Evolutionary conservation across 2,329 filamentous ascomycete species (phyloP).

Genomic region (Ophiostoma himal-ulmi): DNA sequence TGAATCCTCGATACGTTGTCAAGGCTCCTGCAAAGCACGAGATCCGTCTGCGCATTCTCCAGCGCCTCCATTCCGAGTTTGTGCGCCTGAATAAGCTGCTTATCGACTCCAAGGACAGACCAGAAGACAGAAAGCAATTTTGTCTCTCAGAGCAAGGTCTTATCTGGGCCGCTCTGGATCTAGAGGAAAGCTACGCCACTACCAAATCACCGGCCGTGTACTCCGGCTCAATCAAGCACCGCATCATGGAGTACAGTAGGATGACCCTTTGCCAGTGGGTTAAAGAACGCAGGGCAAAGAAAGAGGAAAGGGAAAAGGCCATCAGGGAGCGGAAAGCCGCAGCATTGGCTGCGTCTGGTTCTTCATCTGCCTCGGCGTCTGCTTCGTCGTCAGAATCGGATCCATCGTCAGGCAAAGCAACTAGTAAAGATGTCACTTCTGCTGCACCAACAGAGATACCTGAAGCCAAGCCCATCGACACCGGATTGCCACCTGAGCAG

Average conservation of each 20-base stretch:
- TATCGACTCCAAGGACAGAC: conserved; percentile 40
- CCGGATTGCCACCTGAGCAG: conserved; percentile 60
- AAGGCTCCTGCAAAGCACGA: conserved; percentile 52
- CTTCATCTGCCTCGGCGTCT: background rate
- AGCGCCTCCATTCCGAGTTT: conserved; percentile 60
- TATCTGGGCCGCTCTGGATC: conserved; percentile 63
- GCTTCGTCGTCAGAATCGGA: too few species aligned
- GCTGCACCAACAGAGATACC: background rate
- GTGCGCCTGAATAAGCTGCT: conserved; percentile 61
- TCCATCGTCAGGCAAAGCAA: background rate
- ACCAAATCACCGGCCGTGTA: conserved; percentile 64
- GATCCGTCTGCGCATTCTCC: conserved; percentile 52
- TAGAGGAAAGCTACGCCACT: conserved; percentile 69
- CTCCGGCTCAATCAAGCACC: conserved; percentile 74
- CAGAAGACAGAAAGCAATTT: conserved; percentile 46
- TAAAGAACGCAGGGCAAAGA: conserved; percentile 45
- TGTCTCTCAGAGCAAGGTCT: conserved; percentile 59
- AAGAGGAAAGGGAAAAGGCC: background rate
- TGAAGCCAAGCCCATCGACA: conserved; percentile 45
- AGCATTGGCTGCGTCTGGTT: background rate
- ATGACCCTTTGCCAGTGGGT: conserved; percentile 70
- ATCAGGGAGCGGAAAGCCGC: conserved; percentile 44
- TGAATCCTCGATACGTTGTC: conserved; percentile 63
- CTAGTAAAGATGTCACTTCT: background rate
- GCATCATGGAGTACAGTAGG: conserved; percentile 67